A percentile compares a stretch with the other conserved stretches of the same genome.
Evolutionary conservation across 306 rosid species (phyloP).

Genomic region (Echinosophora koreensis): DNA sequence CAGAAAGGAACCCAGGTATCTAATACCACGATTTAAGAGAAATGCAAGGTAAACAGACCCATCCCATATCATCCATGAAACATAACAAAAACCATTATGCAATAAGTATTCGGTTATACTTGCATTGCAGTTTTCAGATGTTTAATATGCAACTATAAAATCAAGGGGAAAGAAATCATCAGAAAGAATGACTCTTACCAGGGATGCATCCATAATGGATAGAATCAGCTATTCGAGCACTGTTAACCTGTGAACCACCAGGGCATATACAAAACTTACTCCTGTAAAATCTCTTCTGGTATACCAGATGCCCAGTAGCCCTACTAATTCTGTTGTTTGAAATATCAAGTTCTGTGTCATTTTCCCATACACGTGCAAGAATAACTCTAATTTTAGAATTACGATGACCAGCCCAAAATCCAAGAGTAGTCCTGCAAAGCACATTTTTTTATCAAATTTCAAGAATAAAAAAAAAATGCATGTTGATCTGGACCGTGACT

Average conservation of each 20-base stretch:
- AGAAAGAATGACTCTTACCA: slow-evolving; percentile 59
- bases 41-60: slow-evolving; percentile 20
- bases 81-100: not conserved
- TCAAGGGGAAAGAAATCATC: slow-evolving; percentile 2
- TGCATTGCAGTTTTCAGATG: slow-evolving; percentile 12
- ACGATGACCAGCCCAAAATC: slow-evolving; percentile 98
- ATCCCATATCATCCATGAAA: slow-evolving; percentile 31
- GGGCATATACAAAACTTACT: slow-evolving; percentile 96
- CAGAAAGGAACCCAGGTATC: slow-evolving; percentile 1
- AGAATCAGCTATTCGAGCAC: slow-evolving; percentile 94
- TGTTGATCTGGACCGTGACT: too few species aligned
- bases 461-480: slow-evolving; percentile 31
- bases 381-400: slow-evolving; percentile 96
- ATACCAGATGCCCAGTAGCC: slow-evolving; percentile 81
- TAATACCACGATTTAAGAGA: slow-evolving; percentile 21
- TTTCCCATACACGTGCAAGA: slow-evolving; percentile 94
- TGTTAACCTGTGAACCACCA: slow-evolving; percentile 98
- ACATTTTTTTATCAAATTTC: slow-evolving; percentile 39
- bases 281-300: slow-evolving; percentile 87
- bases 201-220: slow-evolving; percentile 99
- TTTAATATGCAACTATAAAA: slow-evolving; percentile 31
- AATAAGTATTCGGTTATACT: slow-evolving; percentile 16
- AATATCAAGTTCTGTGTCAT: slow-evolving; percentile 94
- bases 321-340: slow-evolving; percentile 89
- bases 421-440: slow-evolving; percentile 82